These are phyloP conservation scores for Laetiporus sulphureus DNA, from an alignment of 1,284 basidiomycete genomes.

Conservation along the genomic window DNA sequence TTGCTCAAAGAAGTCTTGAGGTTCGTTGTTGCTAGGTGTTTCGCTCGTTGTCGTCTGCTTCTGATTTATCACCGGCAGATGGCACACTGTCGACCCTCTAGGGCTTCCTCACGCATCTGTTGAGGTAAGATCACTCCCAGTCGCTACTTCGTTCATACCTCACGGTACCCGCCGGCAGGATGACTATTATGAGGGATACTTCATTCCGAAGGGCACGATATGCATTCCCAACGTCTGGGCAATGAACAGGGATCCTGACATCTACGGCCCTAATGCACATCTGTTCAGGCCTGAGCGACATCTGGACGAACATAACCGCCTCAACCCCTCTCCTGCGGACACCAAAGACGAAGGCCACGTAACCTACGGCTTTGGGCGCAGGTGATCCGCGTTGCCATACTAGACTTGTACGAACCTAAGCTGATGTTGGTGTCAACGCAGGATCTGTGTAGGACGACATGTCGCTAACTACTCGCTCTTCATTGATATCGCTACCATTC, in stretches of 20 bases:
- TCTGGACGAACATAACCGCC: not conserved
- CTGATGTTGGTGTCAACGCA: too few relatives aligned
- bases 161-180: not conserved
- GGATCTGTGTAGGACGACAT: not conserved
- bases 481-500: not conserved
- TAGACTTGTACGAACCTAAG: too few relatives aligned
- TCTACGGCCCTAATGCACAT: constrained; percentile 1
- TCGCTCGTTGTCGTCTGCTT: too few relatives aligned
- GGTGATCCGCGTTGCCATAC: too few relatives aligned
- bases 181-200: constrained; percentile 1
- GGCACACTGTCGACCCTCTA: too few relatives aligned
- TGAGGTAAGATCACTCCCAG: too few relatives aligned
- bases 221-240: constrained; percentile 1
- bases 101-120: not conserved
- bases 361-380: constrained; percentile 1
- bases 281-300: constrained; percentile 1
- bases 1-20: constrained; percentile 14
- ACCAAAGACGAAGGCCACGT: constrained; percentile 1
- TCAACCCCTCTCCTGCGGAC: not conserved
- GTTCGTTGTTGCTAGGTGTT: too few relatives aligned
- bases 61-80: too few relatives aligned
- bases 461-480: constrained; percentile 1
- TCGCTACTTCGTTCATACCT: too few relatives aligned
- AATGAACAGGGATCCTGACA: constrained; percentile 3
- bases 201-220: not conserved